phyloP scores from a whole-genome alignment of 2,329 filamentous ascomycete species.

The Neonectria neomacrospora region DNA sequence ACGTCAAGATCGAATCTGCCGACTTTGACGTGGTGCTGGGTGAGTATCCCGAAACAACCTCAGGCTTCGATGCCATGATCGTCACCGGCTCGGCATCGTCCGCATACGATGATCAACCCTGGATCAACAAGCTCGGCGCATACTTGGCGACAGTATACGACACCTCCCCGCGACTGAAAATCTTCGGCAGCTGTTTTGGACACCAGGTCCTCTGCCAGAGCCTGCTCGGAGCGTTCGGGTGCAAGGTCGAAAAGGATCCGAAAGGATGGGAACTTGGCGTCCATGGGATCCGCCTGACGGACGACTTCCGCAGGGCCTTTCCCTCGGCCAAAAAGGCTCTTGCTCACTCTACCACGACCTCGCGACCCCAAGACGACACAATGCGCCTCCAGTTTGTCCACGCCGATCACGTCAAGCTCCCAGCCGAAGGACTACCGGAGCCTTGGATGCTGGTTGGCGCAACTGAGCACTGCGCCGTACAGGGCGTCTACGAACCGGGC shows the following conservation, averaged over 20 bases:
- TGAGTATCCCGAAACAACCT: slow-evolving; percentile 48
- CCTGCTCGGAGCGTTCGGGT: slow-evolving; percentile 47
- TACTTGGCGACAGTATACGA: slow-evolving; percentile 46
- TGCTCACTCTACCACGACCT: not conserved
- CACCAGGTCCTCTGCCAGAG: slow-evolving; percentile 55
- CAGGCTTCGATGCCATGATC: slow-evolving; percentile 50
- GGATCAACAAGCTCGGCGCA: slow-evolving; percentile 35
- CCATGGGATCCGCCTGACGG: slow-evolving; percentile 40
- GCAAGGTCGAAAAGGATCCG: slow-evolving; percentile 41
- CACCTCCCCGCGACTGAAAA: slow-evolving; percentile 44
- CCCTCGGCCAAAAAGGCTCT: not conserved
- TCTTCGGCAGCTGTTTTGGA: slow-evolving; percentile 58
- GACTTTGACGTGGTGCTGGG: slow-evolving; percentile 50
- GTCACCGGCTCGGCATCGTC: slow-evolving; percentile 52
- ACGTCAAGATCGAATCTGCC: slow-evolving; percentile 38
- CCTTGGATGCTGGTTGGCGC: slow-evolving; percentile 38
- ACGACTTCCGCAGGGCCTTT: slow-evolving; percentile 35
- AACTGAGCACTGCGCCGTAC: slow-evolving; percentile 48
- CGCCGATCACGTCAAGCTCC: slow-evolving; percentile 43
- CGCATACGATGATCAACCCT: slow-evolving; percentile 45
- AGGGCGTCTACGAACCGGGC: slow-evolving; percentile 53
- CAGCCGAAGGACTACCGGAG: slow-evolving; percentile 25
- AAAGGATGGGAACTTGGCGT: slow-evolving; percentile 48
- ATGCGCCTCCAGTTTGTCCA: slow-evolving; percentile 53
- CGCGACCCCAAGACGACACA: slow-evolving; percentile 22